Base-by-base conservation (phyloP, 805 yeast species). In the Pichia occidentalis region DNA sequence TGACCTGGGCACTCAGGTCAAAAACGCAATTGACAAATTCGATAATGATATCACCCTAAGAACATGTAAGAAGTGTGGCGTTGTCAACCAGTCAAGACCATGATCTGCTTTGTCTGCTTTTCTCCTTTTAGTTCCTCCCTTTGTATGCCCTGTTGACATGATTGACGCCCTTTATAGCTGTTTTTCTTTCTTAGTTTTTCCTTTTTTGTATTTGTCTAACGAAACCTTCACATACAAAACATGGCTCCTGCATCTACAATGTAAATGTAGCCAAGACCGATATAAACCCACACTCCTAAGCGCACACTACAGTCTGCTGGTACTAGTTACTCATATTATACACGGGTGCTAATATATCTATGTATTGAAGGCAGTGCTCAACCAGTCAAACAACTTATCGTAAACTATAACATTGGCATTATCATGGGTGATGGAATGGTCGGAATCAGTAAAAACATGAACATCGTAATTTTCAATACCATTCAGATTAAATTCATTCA, bases 371-470 rank as follows among this genome's bases (percentile, higher is more conserved):
- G 85, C 85, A 46, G 70, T 64, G 33, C 56, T 51, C 48, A 82
- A 49, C 97, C 97, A 88, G 37, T 60, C 56, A 45, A 69, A 67
- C 31, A 92, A 59, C 56, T 81, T 78, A 48, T 78, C 84, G 56
- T 73, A 85, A 8, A 92, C 80, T 25, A 87, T 68, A 10, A 63
- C 60, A 55, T 77, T 75, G 4, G 95, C 95, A 56, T 86, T 85
- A 60, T 92, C 94, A 56, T 69, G 77, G 35, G 59, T 60, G 31
- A 92, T 90, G 32, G 80, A 69, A 57, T 92, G 98, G 54, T 88
- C 90, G 18, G 95, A 83, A 57, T 92, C 98, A 0, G 98, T 97
- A 62, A 80, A 92, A 11, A 87, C 71, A 49, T 80, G 87, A 64
- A 87, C 68, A 52, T 92, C 98, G 53, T 78, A 92, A 53, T 84